Base-by-base conservation (phyloP, 306 rosid genomes). In the Ormosia emarginata region DNA sequence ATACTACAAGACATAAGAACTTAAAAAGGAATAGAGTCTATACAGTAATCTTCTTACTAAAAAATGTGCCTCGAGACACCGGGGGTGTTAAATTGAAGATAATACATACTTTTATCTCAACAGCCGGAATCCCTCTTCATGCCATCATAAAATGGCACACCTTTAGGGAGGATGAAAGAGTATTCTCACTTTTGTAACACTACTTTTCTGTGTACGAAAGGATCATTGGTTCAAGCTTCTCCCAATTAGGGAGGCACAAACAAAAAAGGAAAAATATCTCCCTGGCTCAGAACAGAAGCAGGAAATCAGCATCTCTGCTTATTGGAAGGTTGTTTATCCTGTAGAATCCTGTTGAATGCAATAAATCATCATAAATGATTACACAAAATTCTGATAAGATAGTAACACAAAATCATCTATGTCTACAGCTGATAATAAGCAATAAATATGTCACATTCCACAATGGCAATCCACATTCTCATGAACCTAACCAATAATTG, bases 341-440 rank as follows among this genome's bases (percentile, higher is more conserved):
- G 39, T 13, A 1, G 12, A 37, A 5, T 58, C 77, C 78, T 84
- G 75, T 79, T 69, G 46, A 46, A 77, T 76, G 37, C 41, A 71
- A 56, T 72, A 62, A 85, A 80, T 58, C 24, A 36, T 52, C 44
- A 59, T 52, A 70, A 75, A 37, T 62, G 32, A 56, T 84, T 39
- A 30, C 7, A 67, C 57, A 67, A 66, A 63, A 81, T 76, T 85
- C 47, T 86, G 86, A 83, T 92, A 87, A 81, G 85, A 88, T 24
- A 88, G 81, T 52, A 12, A 86, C 77, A 85, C 7, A 84, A 65
- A 52, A 88, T 86, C 46, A 84, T 91, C 80, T 83, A 18, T 33
- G 29, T 78, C 29, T 36, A 36, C 6, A 88, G 66, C 17, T 86
- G 88, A 71, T 55, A n/a, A 36, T 4, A 78, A 53, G 33, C 3